Conservation (phyloP, 805 yeast species). For the Peterozyma xylosa region DNA sequence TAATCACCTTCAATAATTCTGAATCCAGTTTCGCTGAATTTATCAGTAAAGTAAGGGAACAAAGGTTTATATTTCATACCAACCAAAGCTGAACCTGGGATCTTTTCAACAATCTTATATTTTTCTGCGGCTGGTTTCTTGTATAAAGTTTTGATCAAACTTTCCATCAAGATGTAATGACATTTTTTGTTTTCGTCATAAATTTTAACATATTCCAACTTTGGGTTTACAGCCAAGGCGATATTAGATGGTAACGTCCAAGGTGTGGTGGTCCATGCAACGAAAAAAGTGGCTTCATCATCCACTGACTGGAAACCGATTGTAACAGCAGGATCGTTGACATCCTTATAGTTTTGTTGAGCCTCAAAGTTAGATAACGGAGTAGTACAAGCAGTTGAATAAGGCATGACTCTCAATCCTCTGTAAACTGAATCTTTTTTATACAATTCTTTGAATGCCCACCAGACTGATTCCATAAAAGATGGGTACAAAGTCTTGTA, state of each 20-base stretch:
- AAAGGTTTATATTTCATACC: conserved; percentile 80
- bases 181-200: conserved; percentile 80
- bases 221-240: conserved; percentile 87
- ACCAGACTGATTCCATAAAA: conserved; percentile 98
- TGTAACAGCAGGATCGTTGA: conserved; percentile 93
- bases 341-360: conserved; percentile 96
- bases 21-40: conserved; percentile 73
- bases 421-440: conserved; percentile 86
- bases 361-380: conserved; percentile 97
- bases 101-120: conserved; percentile 70
- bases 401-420: conserved; percentile 97
- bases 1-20: conserved; percentile 75
- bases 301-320: conserved; percentile 76
- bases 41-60: conserved; percentile 72
- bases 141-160: conserved; percentile 75
- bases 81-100: conserved; percentile 71
- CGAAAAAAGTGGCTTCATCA: conserved; percentile 76
- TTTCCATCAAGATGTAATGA: conserved; percentile 78
- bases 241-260: conserved; percentile 98
- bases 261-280: conserved; percentile 99
- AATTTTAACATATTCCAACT: conserved; percentile 86
- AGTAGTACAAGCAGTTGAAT: conserved; percentile 95
- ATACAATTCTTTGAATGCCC: conserved; percentile 90
- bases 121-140: conserved; percentile 93
- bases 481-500: conserved; percentile 93